A percentile compares a stretch with the other conserved stretches of the same genome.
These are phyloP conservation scores for Botryotinia narcissicola DNA, from an alignment of 2,329 filamentous ascomycete species.

Conservation along the genomic window DNA sequence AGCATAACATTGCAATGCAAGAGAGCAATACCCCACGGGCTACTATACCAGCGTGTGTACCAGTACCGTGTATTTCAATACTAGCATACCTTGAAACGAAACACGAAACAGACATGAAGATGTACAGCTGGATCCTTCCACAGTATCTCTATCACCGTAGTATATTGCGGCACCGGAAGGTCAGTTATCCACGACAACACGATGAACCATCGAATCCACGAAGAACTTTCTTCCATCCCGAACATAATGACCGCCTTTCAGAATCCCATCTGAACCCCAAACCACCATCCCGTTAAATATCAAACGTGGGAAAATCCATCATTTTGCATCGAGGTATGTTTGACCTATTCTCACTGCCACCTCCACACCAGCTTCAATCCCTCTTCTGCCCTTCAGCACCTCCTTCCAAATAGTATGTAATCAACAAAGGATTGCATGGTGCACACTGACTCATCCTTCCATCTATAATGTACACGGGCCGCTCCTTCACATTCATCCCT, in stretches of 20 bases:
- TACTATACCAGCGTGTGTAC: neutral
- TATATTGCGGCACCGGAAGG: neutral
- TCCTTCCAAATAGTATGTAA: neutral
- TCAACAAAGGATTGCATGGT: neutral
- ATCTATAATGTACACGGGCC: neutral
- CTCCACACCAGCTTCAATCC: neutral
- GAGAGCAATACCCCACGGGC: neutral
- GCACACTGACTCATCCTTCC: neutral
- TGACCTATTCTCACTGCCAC: neutral
- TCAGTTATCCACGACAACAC: neutral
- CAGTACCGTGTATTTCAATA: neutral
- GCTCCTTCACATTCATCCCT: neutral
- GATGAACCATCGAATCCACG: neutral
- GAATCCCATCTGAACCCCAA: neutral
- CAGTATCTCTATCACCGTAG: neutral
- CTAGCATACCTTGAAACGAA: neutral
- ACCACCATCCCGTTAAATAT: neutral
- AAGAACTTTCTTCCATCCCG: constrained; percentile 4
- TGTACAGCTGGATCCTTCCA: neutral
- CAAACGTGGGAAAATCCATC: neutral
- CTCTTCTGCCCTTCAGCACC: neutral
- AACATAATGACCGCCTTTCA: neutral
- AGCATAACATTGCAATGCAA: neutral
- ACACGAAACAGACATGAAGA: neutral
- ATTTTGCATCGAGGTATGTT: neutral